Evolutionary conservation across 306 rosid species (phyloP).

Genomic region (Castanospermum australe): DNA sequence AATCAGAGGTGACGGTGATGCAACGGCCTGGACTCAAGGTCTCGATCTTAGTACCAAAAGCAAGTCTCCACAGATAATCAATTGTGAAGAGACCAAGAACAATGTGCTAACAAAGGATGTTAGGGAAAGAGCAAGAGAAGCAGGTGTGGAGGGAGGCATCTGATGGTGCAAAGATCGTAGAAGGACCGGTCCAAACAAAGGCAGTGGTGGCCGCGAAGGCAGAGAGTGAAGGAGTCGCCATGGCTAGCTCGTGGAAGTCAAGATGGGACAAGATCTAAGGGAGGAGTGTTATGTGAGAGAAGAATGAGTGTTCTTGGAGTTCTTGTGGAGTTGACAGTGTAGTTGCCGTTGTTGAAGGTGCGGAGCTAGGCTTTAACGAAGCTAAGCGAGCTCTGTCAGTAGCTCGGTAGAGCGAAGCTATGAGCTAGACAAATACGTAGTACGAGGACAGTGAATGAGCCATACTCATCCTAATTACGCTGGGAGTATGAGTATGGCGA

Average conservation of each 20-base stretch:
- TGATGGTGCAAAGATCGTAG: constrained; percentile 44
- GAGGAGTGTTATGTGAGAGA: constrained; percentile 20
- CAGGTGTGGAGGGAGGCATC: constrained; percentile 38
- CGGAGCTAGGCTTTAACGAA: no score
- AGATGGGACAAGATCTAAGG: constrained; percentile 36
- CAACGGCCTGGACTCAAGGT: constrained; percentile 43
- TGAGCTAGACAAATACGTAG: no score
- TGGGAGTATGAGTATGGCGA: no score
- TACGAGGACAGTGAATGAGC: no score
- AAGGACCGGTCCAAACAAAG: constrained; percentile 43
- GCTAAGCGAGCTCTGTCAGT: no score
- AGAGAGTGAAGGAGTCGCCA: constrained; percentile 33
- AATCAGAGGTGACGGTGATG: constrained; percentile 33
- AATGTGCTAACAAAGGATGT: constrained; percentile 41
- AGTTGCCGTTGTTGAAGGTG: no score
- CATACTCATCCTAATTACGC: no score
- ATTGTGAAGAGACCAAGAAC: constrained; percentile 42
- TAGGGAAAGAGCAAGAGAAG: constrained; percentile 37
- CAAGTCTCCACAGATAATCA: constrained; percentile 37
- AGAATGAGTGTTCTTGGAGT: constrained; percentile 19
- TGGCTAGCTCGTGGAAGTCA: constrained; percentile 40
- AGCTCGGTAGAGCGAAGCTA: no score
- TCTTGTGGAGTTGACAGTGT: no score
- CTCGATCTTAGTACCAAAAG: constrained; percentile 45
- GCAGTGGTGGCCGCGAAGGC: background rate